Evolutionary conservation across 495 filamentous ascomycete species (phyloP).

Genomic region (Tuber indicum): DNA sequence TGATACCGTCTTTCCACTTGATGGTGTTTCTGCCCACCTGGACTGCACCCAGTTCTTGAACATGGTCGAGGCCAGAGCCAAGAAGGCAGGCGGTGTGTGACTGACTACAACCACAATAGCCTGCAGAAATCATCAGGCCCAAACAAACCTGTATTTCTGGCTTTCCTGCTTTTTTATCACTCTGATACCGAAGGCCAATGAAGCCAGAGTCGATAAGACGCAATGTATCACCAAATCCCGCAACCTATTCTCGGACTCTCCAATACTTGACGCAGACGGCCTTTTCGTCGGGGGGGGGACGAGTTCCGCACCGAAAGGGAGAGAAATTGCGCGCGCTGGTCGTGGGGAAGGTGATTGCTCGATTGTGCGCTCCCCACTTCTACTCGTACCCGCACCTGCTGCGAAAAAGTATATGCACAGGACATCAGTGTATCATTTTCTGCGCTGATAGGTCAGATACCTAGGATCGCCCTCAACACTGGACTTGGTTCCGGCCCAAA

Average conservation of each 20-base stretch:
- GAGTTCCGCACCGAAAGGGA: constrained; percentile 31
- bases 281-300: constrained; percentile 32
- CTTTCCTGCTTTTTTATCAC: constrained; percentile 32
- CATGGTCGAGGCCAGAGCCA: constrained; percentile 32
- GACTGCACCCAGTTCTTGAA: constrained; percentile 30
- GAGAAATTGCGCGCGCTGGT: constrained; percentile 22
- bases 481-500: constrained; percentile 27
- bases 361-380: constrained; percentile 29
- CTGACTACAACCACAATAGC: constrained; percentile 18
- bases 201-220: constrained; percentile 24
- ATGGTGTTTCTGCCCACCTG: constrained; percentile 29
- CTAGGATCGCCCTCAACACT: constrained; percentile 2
- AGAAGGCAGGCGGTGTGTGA: constrained; percentile 34
- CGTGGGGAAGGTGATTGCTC: constrained; percentile 24
- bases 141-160: constrained; percentile 35
- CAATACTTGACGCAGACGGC: constrained; percentile 31
- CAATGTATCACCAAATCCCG: constrained; percentile 36
- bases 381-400: constrained; percentile 28
- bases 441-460: constrained; percentile 22
- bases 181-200: constrained; percentile 31
- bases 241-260: constrained; percentile 33
- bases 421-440: constrained; percentile 35
- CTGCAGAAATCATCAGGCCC: constrained; percentile 23
- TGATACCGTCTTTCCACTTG: constrained; percentile 34
- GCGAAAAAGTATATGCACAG: constrained; percentile 34